Evolutionary conservation across 108 stramenopile species (phyloP).

Genomic region (Stephanodiscus triporus): DNA sequence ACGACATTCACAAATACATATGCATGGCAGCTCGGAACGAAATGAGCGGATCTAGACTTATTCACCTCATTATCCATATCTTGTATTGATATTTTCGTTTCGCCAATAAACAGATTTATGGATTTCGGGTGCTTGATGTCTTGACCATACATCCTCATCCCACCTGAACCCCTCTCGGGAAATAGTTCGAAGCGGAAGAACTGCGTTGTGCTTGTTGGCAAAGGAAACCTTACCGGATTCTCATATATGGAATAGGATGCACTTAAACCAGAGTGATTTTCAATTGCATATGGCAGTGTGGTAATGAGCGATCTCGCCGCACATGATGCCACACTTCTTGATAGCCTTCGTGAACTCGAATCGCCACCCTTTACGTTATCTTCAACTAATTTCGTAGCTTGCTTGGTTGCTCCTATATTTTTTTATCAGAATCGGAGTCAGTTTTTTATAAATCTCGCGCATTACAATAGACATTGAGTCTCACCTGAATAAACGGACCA

Average conservation of each 20-base stretch:
- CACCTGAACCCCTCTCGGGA: constrained; percentile 67
- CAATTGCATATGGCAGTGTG: constrained; percentile 78
- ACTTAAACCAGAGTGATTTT: constrained; percentile 74
- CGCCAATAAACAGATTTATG: constrained; percentile 53
- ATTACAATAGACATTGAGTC: constrained; percentile 2
- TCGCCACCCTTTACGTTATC: constrained; percentile 16
- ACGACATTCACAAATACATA: constrained; percentile 61
- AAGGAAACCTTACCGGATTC: constrained; percentile 10
- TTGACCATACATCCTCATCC: constrained; percentile 78
- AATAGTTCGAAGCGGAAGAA: constrained; percentile 84
- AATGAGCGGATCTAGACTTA: constrained; percentile 46
- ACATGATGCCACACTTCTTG: constrained; percentile 61
- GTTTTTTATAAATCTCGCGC: not conserved
- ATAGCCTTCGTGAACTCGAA: constrained; percentile 14
- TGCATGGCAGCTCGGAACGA: constrained; percentile 40
- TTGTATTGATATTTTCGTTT: constrained; percentile 39
- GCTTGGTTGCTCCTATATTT: constrained; percentile 39
- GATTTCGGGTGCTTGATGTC: constrained; percentile 67
- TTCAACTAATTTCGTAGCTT: constrained; percentile 45
- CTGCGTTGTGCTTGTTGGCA: constrained; percentile 55
- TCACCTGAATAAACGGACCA: constrained; percentile 78
- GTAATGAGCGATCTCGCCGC: constrained; percentile 76
- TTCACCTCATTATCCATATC: constrained; percentile 65
- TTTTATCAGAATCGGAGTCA: not conserved
- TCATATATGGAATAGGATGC: constrained; percentile 54